Conservation (phyloP, 1,284 basidiomycete genomes). For the Albatrellus sp. region DNA sequence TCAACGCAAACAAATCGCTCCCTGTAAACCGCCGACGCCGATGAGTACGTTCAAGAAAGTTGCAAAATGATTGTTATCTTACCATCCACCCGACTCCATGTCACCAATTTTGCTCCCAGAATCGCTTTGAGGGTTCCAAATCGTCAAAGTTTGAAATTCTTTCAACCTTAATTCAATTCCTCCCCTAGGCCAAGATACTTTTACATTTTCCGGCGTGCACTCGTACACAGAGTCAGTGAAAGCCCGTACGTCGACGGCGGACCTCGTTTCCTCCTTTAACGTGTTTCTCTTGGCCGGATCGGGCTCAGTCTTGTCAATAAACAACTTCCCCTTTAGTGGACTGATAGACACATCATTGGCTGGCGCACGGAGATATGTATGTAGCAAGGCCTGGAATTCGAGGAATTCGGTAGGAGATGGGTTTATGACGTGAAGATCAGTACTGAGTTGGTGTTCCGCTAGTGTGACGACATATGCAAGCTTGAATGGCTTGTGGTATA, state of each 20-base stretch:
- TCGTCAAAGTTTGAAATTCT: constrained; percentile 65
- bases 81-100: constrained; percentile 84
- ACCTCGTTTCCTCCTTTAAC: constrained; percentile 49
- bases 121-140: constrained; percentile 77
- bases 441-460: constrained; percentile 60
- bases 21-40: constrained; percentile 27
- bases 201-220: constrained; percentile 41
- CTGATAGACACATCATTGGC: constrained; percentile 42
- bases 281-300: constrained; percentile 35
- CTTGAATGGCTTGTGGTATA: constrained; percentile 53
- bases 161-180: constrained; percentile 43
- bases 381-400: constrained; percentile 80
- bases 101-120: constrained; percentile 65
- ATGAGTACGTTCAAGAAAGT: not conserved
- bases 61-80: constrained; percentile 16
- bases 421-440: constrained; percentile 72
- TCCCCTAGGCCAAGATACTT: constrained; percentile 47
- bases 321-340: constrained; percentile 48
- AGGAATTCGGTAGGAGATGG: constrained; percentile 32
- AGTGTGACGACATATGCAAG: constrained; percentile 74
- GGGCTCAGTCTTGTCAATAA: constrained; percentile 68
- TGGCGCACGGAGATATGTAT: constrained; percentile 73
- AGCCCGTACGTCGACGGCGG: constrained; percentile 46
- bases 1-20: constrained; percentile 77
- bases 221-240: constrained; percentile 71